A percentile compares a stretch with the other conserved stretches of the same genome.
phyloP scores from a whole-genome alignment of 73 alveolate genomes.

The Uronychia setigera region DNA sequence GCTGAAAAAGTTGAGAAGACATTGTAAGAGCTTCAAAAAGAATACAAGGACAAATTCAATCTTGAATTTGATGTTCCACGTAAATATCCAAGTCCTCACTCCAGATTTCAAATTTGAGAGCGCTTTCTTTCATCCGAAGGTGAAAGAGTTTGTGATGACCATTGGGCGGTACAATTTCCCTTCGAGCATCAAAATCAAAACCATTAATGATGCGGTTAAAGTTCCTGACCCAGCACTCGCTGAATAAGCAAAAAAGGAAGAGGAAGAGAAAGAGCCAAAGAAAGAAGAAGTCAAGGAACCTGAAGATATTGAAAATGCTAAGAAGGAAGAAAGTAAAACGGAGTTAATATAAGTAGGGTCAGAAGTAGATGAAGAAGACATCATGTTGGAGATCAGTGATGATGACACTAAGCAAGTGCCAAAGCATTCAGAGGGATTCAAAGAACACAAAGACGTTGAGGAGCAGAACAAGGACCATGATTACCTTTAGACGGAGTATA shows the following conservation, averaged over 20 bases:
- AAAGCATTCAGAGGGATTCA: not conserved
- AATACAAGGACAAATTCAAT: not conserved
- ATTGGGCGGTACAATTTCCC: not conserved
- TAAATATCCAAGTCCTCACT: not conserved
- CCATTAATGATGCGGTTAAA: too few species aligned
- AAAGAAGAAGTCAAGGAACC: not conserved
- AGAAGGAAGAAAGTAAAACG: not conserved
- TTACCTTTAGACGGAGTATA: not conserved
- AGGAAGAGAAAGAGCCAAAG: not conserved
- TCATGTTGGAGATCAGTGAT: not conserved
- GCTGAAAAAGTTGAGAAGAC: not conserved
- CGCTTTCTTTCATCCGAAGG: not conserved
- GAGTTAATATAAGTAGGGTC: not conserved
- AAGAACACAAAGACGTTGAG: not conserved
- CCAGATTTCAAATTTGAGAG: not conserved
- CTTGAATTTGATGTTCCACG: not conserved
- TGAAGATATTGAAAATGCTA: not conserved
- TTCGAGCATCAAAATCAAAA: not conserved
- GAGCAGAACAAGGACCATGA: not conserved
- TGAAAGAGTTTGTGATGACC: not conserved
- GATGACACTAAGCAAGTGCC: not conserved
- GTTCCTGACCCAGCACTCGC: not conserved
- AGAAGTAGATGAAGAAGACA: not conserved
- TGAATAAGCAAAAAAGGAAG: not conserved
- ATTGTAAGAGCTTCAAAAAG: not conserved